Conservation (phyloP, 108 stramenopile genomes). For the Phaeodactylum tricornutum region DNA sequence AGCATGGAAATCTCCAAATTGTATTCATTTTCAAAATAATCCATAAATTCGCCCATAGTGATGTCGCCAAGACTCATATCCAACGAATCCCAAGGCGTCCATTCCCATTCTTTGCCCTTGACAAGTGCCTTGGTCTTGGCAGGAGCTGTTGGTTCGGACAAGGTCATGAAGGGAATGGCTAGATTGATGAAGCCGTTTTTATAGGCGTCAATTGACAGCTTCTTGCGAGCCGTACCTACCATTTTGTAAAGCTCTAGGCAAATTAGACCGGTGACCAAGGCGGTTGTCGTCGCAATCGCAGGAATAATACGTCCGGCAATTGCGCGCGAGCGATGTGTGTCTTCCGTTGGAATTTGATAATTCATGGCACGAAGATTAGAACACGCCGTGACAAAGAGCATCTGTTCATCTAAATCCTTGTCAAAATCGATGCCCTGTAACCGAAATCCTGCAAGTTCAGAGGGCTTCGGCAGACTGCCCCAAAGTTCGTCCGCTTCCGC, state of each 20-base stretch:
- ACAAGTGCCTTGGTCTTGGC: constrained; percentile 73
- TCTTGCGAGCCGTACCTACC: constrained; percentile 76
- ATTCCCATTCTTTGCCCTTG: constrained; percentile 90
- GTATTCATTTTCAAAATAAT: constrained; percentile 86
- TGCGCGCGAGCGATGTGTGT: constrained; percentile 92
- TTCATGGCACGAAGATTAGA: constrained; percentile 94
- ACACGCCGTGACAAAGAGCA: constrained; percentile 94
- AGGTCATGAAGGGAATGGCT: constrained; percentile 96
- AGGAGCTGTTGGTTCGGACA: constrained; percentile 87
- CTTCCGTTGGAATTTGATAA: constrained; percentile 95
- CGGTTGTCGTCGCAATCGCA: constrained; percentile 98
- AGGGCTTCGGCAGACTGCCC: constrained; percentile 61
- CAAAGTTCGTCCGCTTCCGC: constrained; percentile 57
- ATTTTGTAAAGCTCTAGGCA: constrained; percentile 97
- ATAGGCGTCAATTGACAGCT: constrained; percentile 87
- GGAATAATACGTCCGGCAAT: constrained; percentile 99
- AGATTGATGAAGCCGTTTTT: constrained; percentile 93
- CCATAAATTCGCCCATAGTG: constrained; percentile 88
- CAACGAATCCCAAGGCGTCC: constrained; percentile 96
- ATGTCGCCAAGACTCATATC: constrained; percentile 81
- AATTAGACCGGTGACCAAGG: constrained; percentile 93
- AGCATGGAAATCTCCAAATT: constrained; percentile 96
- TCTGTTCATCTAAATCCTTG: constrained; percentile 96
- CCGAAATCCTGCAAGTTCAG: constrained; percentile 83
- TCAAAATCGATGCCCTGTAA: constrained; percentile 92